Percentiles rank a stretch among this genome's conserved stretches.
phyloP scores from a whole-genome alignment of 2,329 filamentous ascomycete species.

The Phaeosphaeriaceae sp. region DNA sequence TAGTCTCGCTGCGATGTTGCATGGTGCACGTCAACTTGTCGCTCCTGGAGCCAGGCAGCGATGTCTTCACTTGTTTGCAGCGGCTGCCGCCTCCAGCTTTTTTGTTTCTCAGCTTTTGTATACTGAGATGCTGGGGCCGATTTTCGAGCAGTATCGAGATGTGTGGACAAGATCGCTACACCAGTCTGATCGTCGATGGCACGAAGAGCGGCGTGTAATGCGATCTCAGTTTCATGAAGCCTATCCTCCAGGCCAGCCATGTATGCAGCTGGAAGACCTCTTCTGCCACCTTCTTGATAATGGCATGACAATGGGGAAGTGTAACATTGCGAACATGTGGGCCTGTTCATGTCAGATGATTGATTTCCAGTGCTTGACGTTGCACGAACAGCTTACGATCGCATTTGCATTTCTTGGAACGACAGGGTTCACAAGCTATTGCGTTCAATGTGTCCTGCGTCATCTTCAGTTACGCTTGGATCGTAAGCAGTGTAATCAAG shows the following conservation, averaged over 20 bases:
- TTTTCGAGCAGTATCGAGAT: not conserved
- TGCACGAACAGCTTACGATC: constrained; percentile 29
- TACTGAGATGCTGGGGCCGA: constrained; percentile 5
- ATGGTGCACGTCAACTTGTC: not conserved
- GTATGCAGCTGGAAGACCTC: constrained; percentile 34
- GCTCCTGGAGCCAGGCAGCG: constrained; percentile 23
- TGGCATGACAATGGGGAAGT: constrained; percentile 19
- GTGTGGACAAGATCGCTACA: not conserved
- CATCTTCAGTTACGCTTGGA: not conserved
- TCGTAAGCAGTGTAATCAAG: not conserved
- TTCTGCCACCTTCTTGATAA: constrained; percentile 34
- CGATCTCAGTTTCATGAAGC: constrained; percentile 32
- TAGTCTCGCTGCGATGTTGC: not conserved
- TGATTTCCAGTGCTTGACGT: not conserved
- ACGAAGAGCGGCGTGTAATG: constrained; percentile 23
- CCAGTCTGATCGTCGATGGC: constrained; percentile 11
- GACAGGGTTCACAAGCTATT: constrained; percentile 35
- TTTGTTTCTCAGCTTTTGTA: constrained; percentile 31
- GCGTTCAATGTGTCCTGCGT: constrained; percentile 18
- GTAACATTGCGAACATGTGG: constrained; percentile 33
- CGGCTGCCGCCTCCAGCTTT: constrained; percentile 32
- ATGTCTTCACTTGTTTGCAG: constrained; percentile 28
- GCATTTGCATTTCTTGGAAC: constrained; percentile 37
- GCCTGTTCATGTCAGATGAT: constrained; percentile 16
- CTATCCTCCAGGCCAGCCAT: constrained; percentile 32